phyloP scores from a whole-genome alignment of 2,329 filamentous ascomycete genomes.

The Onygena corvina region DNA sequence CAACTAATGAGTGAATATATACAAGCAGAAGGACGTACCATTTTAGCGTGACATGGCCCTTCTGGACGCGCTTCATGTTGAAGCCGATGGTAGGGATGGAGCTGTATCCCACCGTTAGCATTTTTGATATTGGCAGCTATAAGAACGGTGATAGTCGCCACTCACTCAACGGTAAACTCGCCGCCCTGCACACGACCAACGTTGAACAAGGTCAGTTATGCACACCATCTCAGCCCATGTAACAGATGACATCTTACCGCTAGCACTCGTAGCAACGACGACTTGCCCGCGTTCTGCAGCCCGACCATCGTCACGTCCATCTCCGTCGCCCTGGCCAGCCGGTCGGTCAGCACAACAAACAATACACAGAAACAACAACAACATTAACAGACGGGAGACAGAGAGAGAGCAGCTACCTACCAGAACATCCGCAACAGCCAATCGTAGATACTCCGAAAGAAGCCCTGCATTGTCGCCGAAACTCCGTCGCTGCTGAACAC shows the following conservation, averaged over 20 bases:
- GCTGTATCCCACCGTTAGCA: slow-evolving; percentile 42
- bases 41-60: slow-evolving; percentile 94
- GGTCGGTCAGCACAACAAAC: background rate
- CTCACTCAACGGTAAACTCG: slow-evolving; percentile 85
- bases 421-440: slow-evolving; percentile 97
- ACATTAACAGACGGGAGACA: background rate
- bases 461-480: slow-evolving; percentile 58
- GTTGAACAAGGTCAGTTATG: background rate
- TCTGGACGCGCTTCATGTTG: slow-evolving; percentile 97
- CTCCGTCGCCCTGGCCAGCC: slow-evolving; percentile 70
- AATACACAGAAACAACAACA: background rate
- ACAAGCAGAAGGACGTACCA: slow-evolving; percentile 43
- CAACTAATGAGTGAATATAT: slow-evolving; percentile 12
- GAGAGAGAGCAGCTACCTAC: slow-evolving; percentile 43
- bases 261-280: slow-evolving; percentile 80
- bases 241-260: slow-evolving; percentile 87
- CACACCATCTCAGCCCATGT: slow-evolving; percentile 8
- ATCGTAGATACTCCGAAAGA: slow-evolving; percentile 94
- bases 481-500: no score
- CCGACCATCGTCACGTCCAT: slow-evolving; percentile 99
- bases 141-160: background rate
- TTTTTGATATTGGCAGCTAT: background rate
- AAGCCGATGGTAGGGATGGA: slow-evolving; percentile 97
- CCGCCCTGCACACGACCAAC: slow-evolving; percentile 58
- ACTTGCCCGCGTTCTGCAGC: slow-evolving; percentile 95